A percentile compares a stretch with the other conserved stretches of the same genome.
Evolutionary conservation across 75 land plant genomes (phyloP).

Genomic region (Gnetum montanum): DNA sequence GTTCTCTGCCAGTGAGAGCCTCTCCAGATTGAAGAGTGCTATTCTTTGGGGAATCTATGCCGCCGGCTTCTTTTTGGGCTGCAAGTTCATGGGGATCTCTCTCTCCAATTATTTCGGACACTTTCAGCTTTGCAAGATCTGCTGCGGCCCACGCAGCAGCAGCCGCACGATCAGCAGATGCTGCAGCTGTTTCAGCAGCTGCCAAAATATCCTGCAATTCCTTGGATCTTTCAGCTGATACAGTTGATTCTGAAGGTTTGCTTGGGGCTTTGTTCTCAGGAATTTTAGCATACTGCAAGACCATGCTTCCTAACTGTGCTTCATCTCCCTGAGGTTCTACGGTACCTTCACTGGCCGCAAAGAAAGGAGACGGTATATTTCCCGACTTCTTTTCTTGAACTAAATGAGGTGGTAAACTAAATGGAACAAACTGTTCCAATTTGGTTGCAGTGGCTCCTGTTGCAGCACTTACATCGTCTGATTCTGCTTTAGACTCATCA

Average conservation of each 20-base stretch:
- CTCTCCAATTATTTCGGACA: slow-evolving; percentile 29
- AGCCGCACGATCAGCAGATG: slow-evolving; percentile 70
- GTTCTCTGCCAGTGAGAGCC: neutral
- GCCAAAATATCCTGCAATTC: slow-evolving; percentile 57
- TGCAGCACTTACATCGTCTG: neutral
- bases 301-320: slow-evolving; percentile 26
- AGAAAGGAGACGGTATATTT: neutral
- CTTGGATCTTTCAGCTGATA: slow-evolving; percentile 3
- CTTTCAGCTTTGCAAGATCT: slow-evolving; percentile 45
- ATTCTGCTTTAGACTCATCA: slow-evolving; percentile 3
- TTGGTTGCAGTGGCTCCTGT: slow-evolving; percentile 3
- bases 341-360: neutral
- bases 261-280: slow-evolving; percentile 10
- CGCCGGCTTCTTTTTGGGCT: neutral
- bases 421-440: slow-evolving; percentile 40
- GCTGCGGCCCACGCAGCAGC: slow-evolving; percentile 79
- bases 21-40: slow-evolving; percentile 5
- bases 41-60: neutral
- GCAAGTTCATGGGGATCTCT: slow-evolving; percentile 10
- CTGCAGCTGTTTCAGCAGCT: slow-evolving; percentile 80
- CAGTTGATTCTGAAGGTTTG: slow-evolving; percentile 9
- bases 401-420: slow-evolving; percentile 18
- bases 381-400: slow-evolving; percentile 6
- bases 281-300: slow-evolving; percentile 58
- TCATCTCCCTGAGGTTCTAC: slow-evolving; percentile 5